phyloP scores from a whole-genome alignment of 106 monocot species.

The Platanthera zijinensis region DNA sequence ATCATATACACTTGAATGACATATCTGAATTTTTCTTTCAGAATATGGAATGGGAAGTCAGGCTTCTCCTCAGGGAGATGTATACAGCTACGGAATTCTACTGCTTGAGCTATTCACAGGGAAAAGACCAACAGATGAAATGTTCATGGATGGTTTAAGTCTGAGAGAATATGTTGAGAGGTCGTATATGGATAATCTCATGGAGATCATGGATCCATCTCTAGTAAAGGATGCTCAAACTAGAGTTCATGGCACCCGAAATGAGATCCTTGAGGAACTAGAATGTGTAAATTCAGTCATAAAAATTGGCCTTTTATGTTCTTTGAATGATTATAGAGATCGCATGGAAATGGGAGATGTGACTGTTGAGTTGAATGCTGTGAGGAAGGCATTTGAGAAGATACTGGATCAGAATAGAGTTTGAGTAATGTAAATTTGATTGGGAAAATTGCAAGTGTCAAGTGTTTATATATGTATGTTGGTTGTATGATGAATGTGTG shows the following conservation, averaged over 20 bases:
- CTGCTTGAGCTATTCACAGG: conserved; percentile 41
- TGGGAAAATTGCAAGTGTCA: too few relatives aligned
- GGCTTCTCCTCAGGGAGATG: conserved; percentile 27
- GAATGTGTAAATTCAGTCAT: conserved; percentile 6
- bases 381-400: background rate
- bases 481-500: too few relatives aligned
- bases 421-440: too few relatives aligned
- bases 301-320: conserved; percentile 9
- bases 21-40: background rate
- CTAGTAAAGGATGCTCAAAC: background rate
- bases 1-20: background rate
- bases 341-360: conserved; percentile 17
- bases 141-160: conserved; percentile 13
- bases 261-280: too few relatives aligned
- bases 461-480: too few relatives aligned
- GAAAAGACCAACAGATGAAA: conserved; percentile 26
- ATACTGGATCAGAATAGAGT: too few relatives aligned
- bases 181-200: background rate
- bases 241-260: too few relatives aligned
- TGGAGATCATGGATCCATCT: conserved; percentile 1
- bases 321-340: conserved; percentile 4
- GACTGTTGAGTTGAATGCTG: background rate
- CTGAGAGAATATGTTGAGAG: conserved; percentile 1
- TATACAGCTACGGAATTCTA: conserved; percentile 36
- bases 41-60: conserved; percentile 27